These are phyloP conservation scores for Blastosporella zonata DNA, from an alignment of 1,284 basidiomycete genomes.

Conservation along the genomic window DNA sequence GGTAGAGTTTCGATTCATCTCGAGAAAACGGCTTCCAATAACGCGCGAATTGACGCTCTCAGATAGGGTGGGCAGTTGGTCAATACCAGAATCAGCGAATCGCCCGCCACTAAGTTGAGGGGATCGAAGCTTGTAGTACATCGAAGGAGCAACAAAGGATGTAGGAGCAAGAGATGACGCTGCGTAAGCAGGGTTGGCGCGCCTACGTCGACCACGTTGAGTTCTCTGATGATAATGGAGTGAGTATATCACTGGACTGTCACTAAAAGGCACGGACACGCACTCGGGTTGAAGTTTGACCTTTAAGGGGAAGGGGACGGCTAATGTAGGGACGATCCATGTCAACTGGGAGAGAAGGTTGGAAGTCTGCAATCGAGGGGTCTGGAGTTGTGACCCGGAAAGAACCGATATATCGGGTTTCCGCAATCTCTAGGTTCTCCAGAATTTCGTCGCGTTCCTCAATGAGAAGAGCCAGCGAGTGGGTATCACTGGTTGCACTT, in stretches of 20 bases:
- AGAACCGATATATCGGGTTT: constrained; percentile 73
- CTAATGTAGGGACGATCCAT: constrained; percentile 56
- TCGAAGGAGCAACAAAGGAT: constrained; percentile 74
- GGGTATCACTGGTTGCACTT: constrained; percentile 53
- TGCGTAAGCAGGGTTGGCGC: constrained; percentile 57
- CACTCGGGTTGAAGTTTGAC: constrained; percentile 27
- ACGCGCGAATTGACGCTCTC: constrained; percentile 61
- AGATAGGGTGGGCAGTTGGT: constrained; percentile 44
- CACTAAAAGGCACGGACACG: constrained; percentile 11
- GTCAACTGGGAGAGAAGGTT: constrained; percentile 36
- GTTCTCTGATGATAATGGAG: constrained; percentile 4
- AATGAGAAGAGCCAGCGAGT: constrained; percentile 60
- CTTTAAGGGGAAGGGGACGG: constrained; percentile 60
- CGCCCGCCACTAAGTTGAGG: constrained; percentile 59
- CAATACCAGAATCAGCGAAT: constrained; percentile 41
- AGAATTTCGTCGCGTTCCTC: constrained; percentile 71
- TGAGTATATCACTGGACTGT: constrained; percentile 5
- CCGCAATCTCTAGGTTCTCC: constrained; percentile 74
- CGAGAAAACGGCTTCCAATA: constrained; percentile 68
- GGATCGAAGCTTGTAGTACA: constrained; percentile 68
- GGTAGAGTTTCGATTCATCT: constrained; percentile 60
- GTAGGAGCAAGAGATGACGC: constrained; percentile 69
- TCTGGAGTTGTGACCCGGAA: constrained; percentile 72
- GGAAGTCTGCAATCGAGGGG: constrained; percentile 57
- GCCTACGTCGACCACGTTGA: constrained; percentile 40